These are phyloP conservation scores for Selaginella moellendorffii DNA, from an alignment of 75 land plant species.

Conservation along the genomic window DNA sequence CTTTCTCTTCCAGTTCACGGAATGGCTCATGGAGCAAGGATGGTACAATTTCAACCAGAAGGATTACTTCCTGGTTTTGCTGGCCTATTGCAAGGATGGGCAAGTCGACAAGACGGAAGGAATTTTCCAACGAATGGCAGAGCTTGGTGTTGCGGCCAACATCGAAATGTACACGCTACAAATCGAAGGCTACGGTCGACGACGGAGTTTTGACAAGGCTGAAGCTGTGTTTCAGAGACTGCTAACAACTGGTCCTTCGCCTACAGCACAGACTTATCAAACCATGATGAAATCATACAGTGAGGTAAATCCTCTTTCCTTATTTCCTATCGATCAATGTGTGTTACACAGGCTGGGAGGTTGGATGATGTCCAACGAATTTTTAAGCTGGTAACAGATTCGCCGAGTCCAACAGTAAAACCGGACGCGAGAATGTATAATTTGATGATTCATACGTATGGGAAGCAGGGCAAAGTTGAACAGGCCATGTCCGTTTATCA, in stretches of 20 bases:
- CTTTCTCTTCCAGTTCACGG: neutral
- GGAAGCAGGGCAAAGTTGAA: conserved; percentile 55
- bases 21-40: neutral
- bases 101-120: conserved; percentile 1
- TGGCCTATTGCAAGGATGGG: conserved; percentile 2
- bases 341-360: conserved; percentile 41
- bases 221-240: conserved; percentile 39
- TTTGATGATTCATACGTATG: conserved; percentile 89
- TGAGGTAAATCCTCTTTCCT: conserved; percentile 37
- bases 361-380: conserved; percentile 67
- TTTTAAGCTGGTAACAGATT: conserved; percentile 42
- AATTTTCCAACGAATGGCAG: neutral
- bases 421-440: conserved; percentile 90
- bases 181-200: conserved; percentile 1
- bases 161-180: conserved; percentile 7
- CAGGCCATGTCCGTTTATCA: conserved; percentile 51
- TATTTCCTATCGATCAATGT: neutral
- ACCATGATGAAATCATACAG: conserved; percentile 59
- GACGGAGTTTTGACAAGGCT: neutral
- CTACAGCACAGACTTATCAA: conserved; percentile 81
- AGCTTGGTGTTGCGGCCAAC: neutral
- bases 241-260: conserved; percentile 66
- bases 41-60: conserved; percentile 5
- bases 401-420: conserved; percentile 36
- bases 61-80: neutral